Base-by-base conservation (phyloP, 148 eudicot species). In the Amaranthus hypochondriacus region DNA sequence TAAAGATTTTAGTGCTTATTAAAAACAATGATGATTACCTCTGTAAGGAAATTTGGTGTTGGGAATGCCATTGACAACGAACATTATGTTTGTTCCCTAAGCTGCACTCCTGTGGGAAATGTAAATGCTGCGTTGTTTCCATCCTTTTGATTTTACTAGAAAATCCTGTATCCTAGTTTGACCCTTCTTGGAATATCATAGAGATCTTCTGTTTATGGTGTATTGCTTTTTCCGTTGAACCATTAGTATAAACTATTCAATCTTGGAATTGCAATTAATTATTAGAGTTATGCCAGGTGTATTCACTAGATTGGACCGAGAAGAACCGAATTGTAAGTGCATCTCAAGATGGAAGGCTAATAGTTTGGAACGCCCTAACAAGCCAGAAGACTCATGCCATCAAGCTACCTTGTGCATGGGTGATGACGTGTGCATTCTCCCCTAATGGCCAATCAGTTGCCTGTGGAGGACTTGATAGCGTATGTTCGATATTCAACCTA, bases 321-420 rank as follows among this genome's bases (percentile, higher is more conserved):
- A 92, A 76, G 77, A 95, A 92, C 73, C 97, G 97, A 49, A 88
- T 95, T 46, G 98, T 95, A 7, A 95, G 98, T 83, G 98, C 98
- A 60, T 95, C 98, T 75, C 97, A 95, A 85, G 98, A 95, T 78
- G 98, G 98, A 58, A 86, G 98, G 71, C 83, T 95, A 71, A 95
- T 95, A 53, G 97, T 95, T 11, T 92, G 97, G 98, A 94, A 94
- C 85, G 95, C 96, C 74, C 87, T 94, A 59, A 94, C 98, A 7
- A 94, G 98, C 92, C 98, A 94, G 84, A 94, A 94, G 81, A 94
- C 90, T 72, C 97, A 94, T 85, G 88, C 92, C 75, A 94, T 94
- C 64, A 94, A 92, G 88, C 86, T 94, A 54, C 98, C 98, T 65
- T 92, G 97, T 86, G 92, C 98, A 28, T 95, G 98, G 98, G 98